Base-by-base conservation (phyloP, 352 stramenopile genomes). In the Pythium insidiosum region DNA sequence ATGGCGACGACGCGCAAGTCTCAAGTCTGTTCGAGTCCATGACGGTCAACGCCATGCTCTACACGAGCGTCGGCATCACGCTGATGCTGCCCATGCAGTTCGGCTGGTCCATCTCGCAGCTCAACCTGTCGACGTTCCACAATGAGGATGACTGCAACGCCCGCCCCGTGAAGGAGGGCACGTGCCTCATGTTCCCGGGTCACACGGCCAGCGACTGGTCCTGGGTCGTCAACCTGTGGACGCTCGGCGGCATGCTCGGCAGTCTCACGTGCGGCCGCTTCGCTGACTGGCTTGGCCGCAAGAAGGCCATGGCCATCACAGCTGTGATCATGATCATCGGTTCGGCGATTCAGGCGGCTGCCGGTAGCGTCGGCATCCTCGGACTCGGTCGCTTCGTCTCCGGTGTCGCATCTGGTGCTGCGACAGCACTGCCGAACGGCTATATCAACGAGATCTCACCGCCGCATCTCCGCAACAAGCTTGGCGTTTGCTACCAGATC, bases 121-220 rank as follows among this genome's bases (percentile, higher is more conserved):
- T 87, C 54, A 87, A 87, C 58, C 57, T 79, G 22, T 74, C 61
- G n/a, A 48, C 56, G 9, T 84, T 78, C 54, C 63, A 78, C 44
- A 51, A 78, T 54, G 59, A 63, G 19, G 53, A 66, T 12, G 58
- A 62, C 24, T 87, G 74, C 48, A 59, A 63, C 30, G 61, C 54
- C 0, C 40, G 50, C 3, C 66, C 63, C 1, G 55, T 78, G 16
- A 38, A 18, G 2, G 20, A 47, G 9, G 59, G 48, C 20, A 64
- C 42, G 12, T 80, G 68, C 25, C 28, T 63, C 31, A 61, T 61
- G 53, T 61, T 60, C 34, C 54, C 60, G 0, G 57, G 58, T 20
- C 64, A 74, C 54, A 63, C 58, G 7, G 50, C 50, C 18, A 25
- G 43, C 43, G 39, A 72, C 48, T 75, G 65, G 65, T 60, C 55